Percentiles rank a stretch among this genome's conserved stretches.
Conservation (phyloP, 1,139 yeast genomes). For the Debaryomycetaceae sp. region DNA sequence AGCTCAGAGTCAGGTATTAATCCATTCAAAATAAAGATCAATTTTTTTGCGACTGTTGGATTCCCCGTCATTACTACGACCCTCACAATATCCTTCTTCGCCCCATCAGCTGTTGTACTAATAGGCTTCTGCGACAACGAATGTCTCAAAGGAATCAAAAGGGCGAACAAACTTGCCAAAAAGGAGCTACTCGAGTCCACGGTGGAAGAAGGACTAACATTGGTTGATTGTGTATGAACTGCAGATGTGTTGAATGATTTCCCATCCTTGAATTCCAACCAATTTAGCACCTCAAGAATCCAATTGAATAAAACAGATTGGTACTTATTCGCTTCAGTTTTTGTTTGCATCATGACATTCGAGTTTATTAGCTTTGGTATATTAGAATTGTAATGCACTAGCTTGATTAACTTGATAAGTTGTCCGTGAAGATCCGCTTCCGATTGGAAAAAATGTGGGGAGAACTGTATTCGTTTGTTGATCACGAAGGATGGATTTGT, state of each 20-base stretch:
- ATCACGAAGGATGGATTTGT: constrained; percentile 20
- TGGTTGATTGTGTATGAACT: constrained; percentile 1
- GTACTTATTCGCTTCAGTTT: constrained; percentile 11
- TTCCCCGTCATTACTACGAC: constrained; percentile 59
- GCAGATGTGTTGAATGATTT: constrained; percentile 10
- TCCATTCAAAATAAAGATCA: constrained; percentile 53
- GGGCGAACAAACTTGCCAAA: constrained; percentile 45
- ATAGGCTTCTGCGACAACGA: constrained; percentile 36
- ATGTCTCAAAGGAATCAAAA: constrained; percentile 35
- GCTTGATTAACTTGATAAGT: constrained; percentile 32
- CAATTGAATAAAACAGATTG: constrained; percentile 42
- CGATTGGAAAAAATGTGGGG: constrained; percentile 33
- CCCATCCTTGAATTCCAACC: constrained; percentile 64
- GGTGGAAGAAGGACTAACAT: constrained; percentile 1
- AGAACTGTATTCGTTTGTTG: constrained; percentile 39
- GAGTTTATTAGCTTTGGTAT: constrained; percentile 45
- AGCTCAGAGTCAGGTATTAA: constrained; percentile 29
- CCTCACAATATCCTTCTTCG: constrained; percentile 36
- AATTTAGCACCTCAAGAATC: constrained; percentile 55
- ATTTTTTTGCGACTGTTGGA: constrained; percentile 58
- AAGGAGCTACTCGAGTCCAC: constrained; percentile 23
- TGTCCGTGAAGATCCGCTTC: constrained; percentile 40
- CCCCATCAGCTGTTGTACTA: constrained; percentile 8
- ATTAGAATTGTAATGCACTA: constrained; percentile 39
- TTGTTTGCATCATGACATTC: constrained; percentile 27